Conservation (phyloP, 1,284 basidiomycete species). For the Pseudozyma hubeiensis region DNA sequence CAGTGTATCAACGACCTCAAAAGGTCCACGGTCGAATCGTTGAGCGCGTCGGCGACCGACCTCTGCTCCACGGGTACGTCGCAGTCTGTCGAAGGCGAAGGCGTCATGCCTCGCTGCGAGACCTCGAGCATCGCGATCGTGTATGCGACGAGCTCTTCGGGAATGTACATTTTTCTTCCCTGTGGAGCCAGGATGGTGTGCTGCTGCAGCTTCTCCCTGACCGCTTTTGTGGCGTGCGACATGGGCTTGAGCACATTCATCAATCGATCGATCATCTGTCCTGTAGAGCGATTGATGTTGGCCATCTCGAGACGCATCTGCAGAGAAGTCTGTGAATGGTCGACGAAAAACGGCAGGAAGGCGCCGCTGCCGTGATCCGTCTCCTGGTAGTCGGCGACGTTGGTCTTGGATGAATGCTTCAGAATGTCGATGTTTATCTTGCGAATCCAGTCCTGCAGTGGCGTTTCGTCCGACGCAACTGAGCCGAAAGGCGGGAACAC, state of each 20-base stretch:
- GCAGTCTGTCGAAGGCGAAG: conserved; percentile 43
- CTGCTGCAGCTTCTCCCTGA: conserved; percentile 51
- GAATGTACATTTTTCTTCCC: conserved; percentile 62
- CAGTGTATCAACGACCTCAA: conserved; percentile 58
- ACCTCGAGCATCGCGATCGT: conserved; percentile 66
- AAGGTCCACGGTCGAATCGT: conserved; percentile 52
- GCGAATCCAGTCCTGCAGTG: conserved; percentile 66
- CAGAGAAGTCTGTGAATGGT: conserved; percentile 42
- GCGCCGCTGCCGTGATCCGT: conserved; percentile 62
- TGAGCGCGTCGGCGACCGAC: conserved; percentile 52
- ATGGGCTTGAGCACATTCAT: conserved; percentile 62
- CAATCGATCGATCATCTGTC: conserved; percentile 64
- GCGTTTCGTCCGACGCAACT: conserved; percentile 31
- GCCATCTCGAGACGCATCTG: conserved; percentile 45
- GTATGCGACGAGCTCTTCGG: conserved; percentile 66
- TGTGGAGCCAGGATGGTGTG: conserved; percentile 61
- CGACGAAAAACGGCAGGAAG: conserved; percentile 62
- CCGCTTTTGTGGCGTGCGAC: conserved; percentile 45
- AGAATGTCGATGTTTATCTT: conserved; percentile 68
- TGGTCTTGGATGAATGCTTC: conserved; percentile 58
- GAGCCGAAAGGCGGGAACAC: conserved; percentile 27
- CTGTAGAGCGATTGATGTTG: conserved; percentile 48
- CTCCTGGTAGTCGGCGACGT: conserved; percentile 57
- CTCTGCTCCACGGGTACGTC: conserved; percentile 27
- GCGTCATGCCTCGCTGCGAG: conserved; percentile 58